phyloP scores from a whole-genome alignment of 2,329 filamentous ascomycete species.

The Arthrobotrys conoides region DNA sequence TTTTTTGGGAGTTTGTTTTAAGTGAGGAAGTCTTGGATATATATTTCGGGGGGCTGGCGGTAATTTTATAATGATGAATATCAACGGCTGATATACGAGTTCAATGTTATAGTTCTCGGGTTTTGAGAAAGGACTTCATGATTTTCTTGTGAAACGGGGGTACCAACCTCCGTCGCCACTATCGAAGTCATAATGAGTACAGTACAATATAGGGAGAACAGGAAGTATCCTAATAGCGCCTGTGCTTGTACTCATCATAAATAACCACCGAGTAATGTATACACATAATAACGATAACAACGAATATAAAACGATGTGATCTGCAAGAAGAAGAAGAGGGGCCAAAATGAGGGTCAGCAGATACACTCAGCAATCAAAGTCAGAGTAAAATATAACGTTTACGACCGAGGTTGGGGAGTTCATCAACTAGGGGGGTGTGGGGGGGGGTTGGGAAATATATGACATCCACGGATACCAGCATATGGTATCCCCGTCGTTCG shows the following conservation, averaged over 20 bases:
- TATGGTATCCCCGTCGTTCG: not conserved
- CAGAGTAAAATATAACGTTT: not conserved
- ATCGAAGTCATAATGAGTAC: slow-evolving; percentile 16
- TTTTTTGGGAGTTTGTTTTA: not conserved
- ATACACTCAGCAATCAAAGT: not conserved
- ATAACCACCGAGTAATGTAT: not conserved
- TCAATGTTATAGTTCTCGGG: slow-evolving; percentile 51
- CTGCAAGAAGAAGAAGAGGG: not conserved
- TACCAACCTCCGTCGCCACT: slow-evolving; percentile 56
- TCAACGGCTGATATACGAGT: not conserved
- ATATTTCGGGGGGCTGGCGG: slow-evolving; percentile 1
- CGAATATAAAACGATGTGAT: not conserved
- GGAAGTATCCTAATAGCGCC: not conserved
- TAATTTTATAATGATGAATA: slow-evolving; percentile 3
- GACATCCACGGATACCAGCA: slow-evolving; percentile 10
- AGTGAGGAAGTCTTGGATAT: not conserved
- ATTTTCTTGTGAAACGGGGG: slow-evolving; percentile 54
- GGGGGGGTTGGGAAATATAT: not conserved
- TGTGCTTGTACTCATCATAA: not conserved
- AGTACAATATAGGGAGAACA: not conserved
- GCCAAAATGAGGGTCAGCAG: not conserved
- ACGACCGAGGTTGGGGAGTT: not conserved
- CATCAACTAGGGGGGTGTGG: not conserved
- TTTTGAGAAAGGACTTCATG: slow-evolving; percentile 53
- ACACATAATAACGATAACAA: not conserved